These are phyloP conservation scores for Cucumis melo DNA, from an alignment of 306 rosid genomes.

Conservation along the genomic window DNA sequence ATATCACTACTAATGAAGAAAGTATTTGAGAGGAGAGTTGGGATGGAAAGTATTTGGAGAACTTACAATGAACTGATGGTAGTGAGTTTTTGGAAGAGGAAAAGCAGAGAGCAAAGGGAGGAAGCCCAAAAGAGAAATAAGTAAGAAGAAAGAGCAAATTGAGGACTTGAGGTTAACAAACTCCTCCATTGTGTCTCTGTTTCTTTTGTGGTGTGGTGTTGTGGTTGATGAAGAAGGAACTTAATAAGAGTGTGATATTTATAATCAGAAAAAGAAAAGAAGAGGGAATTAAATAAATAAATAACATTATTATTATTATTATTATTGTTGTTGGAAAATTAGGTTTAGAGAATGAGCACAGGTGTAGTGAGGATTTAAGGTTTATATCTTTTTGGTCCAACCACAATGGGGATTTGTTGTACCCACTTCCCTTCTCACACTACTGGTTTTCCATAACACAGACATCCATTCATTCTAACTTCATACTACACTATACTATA, in stretches of 20 bases:
- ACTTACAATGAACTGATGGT: conserved; percentile 71
- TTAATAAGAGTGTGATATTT: conserved; percentile 8
- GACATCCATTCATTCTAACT: not conserved
- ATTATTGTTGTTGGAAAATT: conserved; percentile 21
- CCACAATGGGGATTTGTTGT: conserved; percentile 62
- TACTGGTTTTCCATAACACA: not conserved
- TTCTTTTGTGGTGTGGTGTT: not conserved
- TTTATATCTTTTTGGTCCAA: conserved; percentile 22
- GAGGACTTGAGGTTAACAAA: conserved; percentile 11
- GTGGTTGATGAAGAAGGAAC: conserved; percentile 7
- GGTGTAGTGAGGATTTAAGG: conserved; percentile 11
- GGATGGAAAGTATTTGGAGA: not conserved
- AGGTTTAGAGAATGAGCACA: conserved; percentile 23
- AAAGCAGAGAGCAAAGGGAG: conserved; percentile 23
- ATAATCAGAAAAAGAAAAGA: not conserved
- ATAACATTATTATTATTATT: too few species aligned
- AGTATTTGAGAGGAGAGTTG: too few species aligned
- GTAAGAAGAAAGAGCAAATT: conserved; percentile 18
- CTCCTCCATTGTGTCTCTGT: conserved; percentile 26
- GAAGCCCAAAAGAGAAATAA: conserved; percentile 23
- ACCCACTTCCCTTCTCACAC: conserved; percentile 33
- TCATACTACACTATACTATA: too few species aligned
- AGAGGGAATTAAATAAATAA: too few species aligned
- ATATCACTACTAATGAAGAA: too few species aligned
- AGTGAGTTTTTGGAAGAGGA: conserved; percentile 42